Percentiles rank a stretch among this genome's conserved stretches.
Evolutionary conservation across 805 yeast species (phyloP).

Genomic region (Starmerella riodocensis): DNA sequence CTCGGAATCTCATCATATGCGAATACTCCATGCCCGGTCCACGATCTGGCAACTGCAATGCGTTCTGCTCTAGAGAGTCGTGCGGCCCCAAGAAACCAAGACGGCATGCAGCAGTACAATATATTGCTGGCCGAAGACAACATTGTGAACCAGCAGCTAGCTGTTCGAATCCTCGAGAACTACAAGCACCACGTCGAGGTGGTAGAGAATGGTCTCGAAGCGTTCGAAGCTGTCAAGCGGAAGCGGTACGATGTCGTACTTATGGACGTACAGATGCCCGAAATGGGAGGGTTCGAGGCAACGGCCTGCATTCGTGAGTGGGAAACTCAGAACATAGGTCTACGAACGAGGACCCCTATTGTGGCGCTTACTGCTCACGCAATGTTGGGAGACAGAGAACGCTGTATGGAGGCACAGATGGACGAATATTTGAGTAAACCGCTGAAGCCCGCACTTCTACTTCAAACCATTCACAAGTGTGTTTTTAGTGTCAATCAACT

Average conservation of each 20-base stretch:
- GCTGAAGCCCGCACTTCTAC: conserved; percentile 63
- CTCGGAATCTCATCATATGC: conserved; percentile 81
- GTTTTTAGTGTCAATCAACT: conserved; percentile 39
- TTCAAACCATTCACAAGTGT: conserved; percentile 76
- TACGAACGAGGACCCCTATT: conserved; percentile 68
- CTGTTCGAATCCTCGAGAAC: conserved; percentile 72
- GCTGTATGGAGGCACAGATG: conserved; percentile 80
- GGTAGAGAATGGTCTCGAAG: conserved; percentile 76
- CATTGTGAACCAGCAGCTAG: conserved; percentile 73
- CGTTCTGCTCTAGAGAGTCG: conserved; percentile 77
- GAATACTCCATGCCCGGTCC: conserved; percentile 71
- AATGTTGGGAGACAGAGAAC: conserved; percentile 83
- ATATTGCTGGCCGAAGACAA: conserved; percentile 78
- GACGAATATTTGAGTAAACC: conserved; percentile 86
- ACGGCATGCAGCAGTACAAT: conserved; percentile 61
- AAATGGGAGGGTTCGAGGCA: conserved; percentile 90
- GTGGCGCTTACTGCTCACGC: conserved; percentile 89
- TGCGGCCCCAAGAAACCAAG: conserved; percentile 65
- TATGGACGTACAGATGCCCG: conserved; percentile 94
- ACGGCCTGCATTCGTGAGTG: conserved; percentile 75
- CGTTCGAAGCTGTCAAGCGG: conserved; percentile 58
- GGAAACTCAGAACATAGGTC: conserved; percentile 68
- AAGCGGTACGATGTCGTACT: conserved; percentile 64
- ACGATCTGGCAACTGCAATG: conserved; percentile 69
- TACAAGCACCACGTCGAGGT: conserved; percentile 75